phyloP scores from a whole-genome alignment of 345 rosid species.

The Gossypium bickii region DNA sequence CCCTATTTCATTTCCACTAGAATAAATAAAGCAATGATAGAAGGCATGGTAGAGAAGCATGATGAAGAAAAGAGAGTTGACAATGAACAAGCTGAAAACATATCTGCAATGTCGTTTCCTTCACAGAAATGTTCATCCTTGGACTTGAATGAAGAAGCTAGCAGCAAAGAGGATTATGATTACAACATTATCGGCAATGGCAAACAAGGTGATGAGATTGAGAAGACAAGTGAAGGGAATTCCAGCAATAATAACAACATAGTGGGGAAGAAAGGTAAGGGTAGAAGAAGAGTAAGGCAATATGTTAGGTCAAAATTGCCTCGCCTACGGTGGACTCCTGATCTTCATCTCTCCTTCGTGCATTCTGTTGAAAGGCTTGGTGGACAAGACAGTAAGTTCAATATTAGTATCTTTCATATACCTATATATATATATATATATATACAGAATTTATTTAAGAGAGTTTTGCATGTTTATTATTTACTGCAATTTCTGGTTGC shows the following conservation, averaged over 20 bases:
- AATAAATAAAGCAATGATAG: neutral
- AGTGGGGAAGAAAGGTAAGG: neutral
- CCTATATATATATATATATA: neutral
- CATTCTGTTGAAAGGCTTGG: slow-evolving; percentile 81
- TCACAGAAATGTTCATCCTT: slow-evolving; percentile 29
- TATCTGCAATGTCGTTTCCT: slow-evolving; percentile 13
- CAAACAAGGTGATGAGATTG: slow-evolving; percentile 15
- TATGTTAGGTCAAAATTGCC: slow-evolving; percentile 73
- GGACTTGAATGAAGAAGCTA: slow-evolving; percentile 25
- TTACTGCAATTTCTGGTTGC: slow-evolving; percentile 10
- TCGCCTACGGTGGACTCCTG: slow-evolving; percentile 87
- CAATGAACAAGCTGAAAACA: slow-evolving; percentile 24
- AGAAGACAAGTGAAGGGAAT: slow-evolving; percentile 28
- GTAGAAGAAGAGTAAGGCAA: slow-evolving; percentile 47
- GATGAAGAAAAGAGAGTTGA: slow-evolving; percentile 20
- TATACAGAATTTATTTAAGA: too few relatives aligned
- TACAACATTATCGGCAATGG: neutral
- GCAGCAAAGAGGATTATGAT: slow-evolving; percentile 19
- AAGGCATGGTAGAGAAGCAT: neutral
- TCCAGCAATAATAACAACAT: neutral
- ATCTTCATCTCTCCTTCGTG: slow-evolving; percentile 72
- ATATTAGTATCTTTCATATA: neutral
- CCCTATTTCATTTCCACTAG: too few relatives aligned
- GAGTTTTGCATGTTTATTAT: neutral
- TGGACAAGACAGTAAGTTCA: slow-evolving; percentile 74